Evolutionary conservation across 2,329 filamentous ascomycete genomes (phyloP).

Genomic region (Alternaria tenuissima): DNA sequence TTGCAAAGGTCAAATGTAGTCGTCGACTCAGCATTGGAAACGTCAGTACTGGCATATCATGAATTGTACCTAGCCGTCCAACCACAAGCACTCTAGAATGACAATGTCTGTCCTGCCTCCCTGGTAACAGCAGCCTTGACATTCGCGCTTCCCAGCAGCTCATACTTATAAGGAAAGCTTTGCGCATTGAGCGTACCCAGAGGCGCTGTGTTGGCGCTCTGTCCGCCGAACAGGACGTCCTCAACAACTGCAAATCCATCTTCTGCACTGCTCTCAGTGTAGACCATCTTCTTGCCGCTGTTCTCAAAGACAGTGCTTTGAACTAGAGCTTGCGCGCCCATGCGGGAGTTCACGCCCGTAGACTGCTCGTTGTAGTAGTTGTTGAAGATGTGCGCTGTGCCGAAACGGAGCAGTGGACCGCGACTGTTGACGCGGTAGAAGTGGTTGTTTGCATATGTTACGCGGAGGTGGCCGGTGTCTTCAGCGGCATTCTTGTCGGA

Average conservation of each 20-base stretch:
- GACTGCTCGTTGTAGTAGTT: conserved; percentile 49
- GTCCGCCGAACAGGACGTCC: conserved; percentile 54
- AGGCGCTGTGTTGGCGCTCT: conserved; percentile 57
- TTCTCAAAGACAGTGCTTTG: conserved; percentile 63
- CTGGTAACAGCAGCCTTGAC: conserved; percentile 57
- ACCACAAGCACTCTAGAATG: conserved; percentile 11
- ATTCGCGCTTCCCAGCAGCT: conserved; percentile 58
- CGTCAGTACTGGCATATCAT: not conserved
- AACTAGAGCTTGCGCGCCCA: conserved; percentile 52
- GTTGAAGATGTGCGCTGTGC: conserved; percentile 69
- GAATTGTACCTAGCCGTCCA: not conserved
- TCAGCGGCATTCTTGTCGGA: conserved; percentile 62
- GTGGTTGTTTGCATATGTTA: conserved; percentile 73
- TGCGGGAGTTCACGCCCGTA: conserved; percentile 52
- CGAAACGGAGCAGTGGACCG: conserved; percentile 69
- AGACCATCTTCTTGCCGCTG: conserved; percentile 63
- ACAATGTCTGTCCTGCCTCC: conserved; percentile 32
- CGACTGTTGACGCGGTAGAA: conserved; percentile 70
- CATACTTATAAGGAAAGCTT: conserved; percentile 61
- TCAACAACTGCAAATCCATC: conserved; percentile 55
- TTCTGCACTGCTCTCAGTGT: conserved; percentile 61
- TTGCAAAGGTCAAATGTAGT: not conserved
- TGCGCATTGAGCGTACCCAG: conserved; percentile 58
- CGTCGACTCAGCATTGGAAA: too few species aligned
- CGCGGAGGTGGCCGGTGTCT: conserved; percentile 67